Conservation (phyloP, 257 asterid genomes). For the Fraxinus pennsylvanica region DNA sequence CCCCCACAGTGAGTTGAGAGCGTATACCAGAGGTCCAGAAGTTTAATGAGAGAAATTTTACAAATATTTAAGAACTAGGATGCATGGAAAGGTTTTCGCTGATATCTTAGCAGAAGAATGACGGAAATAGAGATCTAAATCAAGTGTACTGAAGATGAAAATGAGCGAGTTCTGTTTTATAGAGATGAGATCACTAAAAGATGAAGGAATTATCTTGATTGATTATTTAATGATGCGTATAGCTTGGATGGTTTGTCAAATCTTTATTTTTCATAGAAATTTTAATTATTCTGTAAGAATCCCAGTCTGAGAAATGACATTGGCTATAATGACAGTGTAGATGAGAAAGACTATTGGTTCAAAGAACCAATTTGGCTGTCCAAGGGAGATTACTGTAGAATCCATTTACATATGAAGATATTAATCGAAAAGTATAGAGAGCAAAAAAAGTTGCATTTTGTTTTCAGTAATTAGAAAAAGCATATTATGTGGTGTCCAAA, state of each 20-base stretch:
- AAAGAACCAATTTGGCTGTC: neutral
- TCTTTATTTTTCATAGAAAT: neutral
- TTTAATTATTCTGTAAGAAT: neutral
- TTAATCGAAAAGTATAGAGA: neutral
- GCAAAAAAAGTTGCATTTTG: neutral
- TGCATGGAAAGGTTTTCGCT: neutral
- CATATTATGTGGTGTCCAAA: neutral
- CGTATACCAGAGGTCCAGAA: too few species aligned
- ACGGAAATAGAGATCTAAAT: neutral
- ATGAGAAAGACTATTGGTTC: neutral
- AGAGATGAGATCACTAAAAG: neutral
- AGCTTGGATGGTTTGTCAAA: neutral
- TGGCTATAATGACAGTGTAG: neutral
- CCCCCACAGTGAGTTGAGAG: neutral
- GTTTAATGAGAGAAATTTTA: neutral
- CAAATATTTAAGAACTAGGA: neutral
- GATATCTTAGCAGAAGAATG: neutral
- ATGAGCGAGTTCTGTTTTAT: neutral
- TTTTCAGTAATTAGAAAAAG: neutral
- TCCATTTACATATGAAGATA: neutral
- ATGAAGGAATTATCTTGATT: neutral
- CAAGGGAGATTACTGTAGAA: neutral
- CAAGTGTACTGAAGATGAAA: neutral
- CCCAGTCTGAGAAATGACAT: neutral
- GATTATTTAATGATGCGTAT: neutral